Conservation (phyloP, 176 grass and related monocot genomes). For the Lolium perenne region DNA sequence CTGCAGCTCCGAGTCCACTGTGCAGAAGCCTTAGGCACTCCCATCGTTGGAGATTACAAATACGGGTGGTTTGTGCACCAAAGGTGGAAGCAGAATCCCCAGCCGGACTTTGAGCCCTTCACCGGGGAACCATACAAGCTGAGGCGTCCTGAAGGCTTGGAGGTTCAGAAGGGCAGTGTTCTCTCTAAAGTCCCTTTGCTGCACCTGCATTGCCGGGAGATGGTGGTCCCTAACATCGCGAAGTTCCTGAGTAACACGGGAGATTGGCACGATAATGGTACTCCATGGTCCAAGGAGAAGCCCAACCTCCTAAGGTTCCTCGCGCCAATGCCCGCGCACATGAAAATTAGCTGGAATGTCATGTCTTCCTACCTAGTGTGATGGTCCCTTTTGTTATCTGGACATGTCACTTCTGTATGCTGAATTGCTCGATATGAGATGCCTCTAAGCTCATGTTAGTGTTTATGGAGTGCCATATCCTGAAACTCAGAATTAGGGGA, state of each 20-base stretch:
- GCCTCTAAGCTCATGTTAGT: not conserved
- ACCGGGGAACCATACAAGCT: conserved; percentile 74
- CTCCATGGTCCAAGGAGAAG: conserved; percentile 59
- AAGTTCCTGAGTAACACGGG: conserved; percentile 66
- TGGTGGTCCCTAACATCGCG: conserved; percentile 79
- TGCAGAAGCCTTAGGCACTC: conserved; percentile 81
- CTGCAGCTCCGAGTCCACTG: conserved; percentile 84
- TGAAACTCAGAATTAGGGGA: not conserved
- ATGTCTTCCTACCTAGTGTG: conserved; percentile 82
- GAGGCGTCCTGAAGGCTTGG: conserved; percentile 69
- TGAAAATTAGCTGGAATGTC: conserved; percentile 93
- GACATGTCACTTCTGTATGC: not conserved
- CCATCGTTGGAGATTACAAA: conserved; percentile 86
- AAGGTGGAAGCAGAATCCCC: conserved; percentile 78
- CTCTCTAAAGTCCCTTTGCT: conserved; percentile 82
- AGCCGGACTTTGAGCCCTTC: conserved; percentile 63
- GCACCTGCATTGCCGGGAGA: conserved; percentile 89
- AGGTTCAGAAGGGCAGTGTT: conserved; percentile 83
- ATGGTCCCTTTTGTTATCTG: not conserved
- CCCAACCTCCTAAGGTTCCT: conserved; percentile 67
- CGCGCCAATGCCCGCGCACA: conserved; percentile 63
- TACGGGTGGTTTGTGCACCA: conserved; percentile 89
- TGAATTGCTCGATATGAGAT: not conserved
- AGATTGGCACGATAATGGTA: conserved; percentile 56
- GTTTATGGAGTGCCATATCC: not conserved